phyloP scores from a whole-genome alignment of 768 basidiomycete genomes.

The Mycena olivaceomarginata region DNA sequence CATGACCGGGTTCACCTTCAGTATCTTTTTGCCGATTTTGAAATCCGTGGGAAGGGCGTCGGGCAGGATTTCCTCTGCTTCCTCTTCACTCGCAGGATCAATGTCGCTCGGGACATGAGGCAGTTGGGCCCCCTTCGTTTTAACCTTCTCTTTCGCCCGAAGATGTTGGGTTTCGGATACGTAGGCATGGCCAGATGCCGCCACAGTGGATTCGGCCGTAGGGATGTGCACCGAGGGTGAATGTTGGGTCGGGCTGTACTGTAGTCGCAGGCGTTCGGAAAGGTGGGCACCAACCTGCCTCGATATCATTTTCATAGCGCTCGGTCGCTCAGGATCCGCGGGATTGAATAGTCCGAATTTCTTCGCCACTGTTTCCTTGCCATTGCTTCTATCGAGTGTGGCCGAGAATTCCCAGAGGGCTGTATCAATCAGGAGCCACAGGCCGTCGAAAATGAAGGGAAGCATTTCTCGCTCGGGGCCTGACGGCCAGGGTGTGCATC shows the following conservation, averaged over 20 bases:
- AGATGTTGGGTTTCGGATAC: constrained; percentile 14
- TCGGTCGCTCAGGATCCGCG: constrained; percentile 17
- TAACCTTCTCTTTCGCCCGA: constrained; percentile 33
- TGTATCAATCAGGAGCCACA: constrained; percentile 5
- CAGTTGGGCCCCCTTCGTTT: constrained; percentile 19
- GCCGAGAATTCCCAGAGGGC: constrained; percentile 17
- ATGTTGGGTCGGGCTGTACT: no score
- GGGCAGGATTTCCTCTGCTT: constrained; percentile 32
- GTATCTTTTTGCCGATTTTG: constrained; percentile 39
- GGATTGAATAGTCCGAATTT: constrained; percentile 36
- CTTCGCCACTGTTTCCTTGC: constrained; percentile 16
- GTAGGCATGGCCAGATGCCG: constrained; percentile 30
- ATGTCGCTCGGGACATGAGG: background rate
- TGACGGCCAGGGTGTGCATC: background rate
- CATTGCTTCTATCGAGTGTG: background rate
- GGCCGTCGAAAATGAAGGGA: background rate
- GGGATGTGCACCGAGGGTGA: no score
- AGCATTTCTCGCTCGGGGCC: background rate
- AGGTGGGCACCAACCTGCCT: background rate
- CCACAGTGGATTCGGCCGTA: background rate
- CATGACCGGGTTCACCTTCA: constrained; percentile 23
- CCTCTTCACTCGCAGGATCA: background rate
- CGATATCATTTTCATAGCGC: background rate
- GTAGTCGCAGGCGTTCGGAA: background rate
- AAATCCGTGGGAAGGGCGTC: constrained; percentile 37